Base-by-base conservation (phyloP, 352 stramenopile species). In the Albugo laibachii region DNA sequence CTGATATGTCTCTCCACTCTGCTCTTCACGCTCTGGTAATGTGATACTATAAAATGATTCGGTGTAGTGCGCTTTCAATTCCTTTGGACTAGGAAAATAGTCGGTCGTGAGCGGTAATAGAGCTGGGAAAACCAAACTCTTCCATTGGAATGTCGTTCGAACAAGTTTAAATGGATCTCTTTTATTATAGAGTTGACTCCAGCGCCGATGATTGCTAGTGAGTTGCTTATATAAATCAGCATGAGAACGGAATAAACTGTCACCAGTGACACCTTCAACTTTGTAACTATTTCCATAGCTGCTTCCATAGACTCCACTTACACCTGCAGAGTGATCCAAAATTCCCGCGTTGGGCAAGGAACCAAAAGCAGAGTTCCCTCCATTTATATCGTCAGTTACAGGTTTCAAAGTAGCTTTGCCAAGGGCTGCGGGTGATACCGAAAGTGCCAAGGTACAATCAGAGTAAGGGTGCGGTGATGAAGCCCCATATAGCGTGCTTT, bases 101-200 rank as follows among this genome's bases (percentile, higher is more conserved):
- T 94, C 83, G 2, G 80, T 94, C 24, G 81, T 93, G 19, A 94
- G 57, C 14, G 84, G 84, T 18, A 95, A 55, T 47, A 97, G 95
- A 5, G 93, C 94, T 19, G 94, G 94, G 14, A 92, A 91, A 20
- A 78, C 94, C 5, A 98, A 58, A 31, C 74, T 94, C 46, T 94
- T 97, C 92, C 92, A 99, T 8, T 31, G 24, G 8, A 31, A 31
- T 31, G 24, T 31, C 24, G 58, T 97, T 97, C n/a, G 93, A 88
- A 2, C 92, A 88, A 19, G 91, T 57, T 36, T 72, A 61, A n/a
- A 67, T 54, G 24, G 24, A 31, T 31, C 24, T 31, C 24, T 31
- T 31, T 31, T 31, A 8, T 31, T 31, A 31, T 98, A 98, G 12
- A 98, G 78, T 56, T 98, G 93, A 42, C 70, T 95, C 94, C 94